Evolutionary conservation across 495 filamentous ascomycete genomes (phyloP).

Genomic region (Xylaria palmicola): DNA sequence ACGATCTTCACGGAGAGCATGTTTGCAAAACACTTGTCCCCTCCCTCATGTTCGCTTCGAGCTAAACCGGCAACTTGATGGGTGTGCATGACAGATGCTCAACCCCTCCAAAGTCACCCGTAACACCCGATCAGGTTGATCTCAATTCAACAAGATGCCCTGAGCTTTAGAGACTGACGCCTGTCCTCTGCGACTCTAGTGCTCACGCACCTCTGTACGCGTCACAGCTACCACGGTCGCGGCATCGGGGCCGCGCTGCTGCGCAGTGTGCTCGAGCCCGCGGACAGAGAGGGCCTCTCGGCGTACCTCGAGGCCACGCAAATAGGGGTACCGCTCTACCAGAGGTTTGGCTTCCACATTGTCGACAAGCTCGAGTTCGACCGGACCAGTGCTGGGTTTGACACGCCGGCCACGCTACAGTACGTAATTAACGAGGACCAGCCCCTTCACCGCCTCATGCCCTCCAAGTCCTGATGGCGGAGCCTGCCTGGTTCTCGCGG

Average conservation of each 20-base stretch:
- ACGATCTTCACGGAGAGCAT: not conserved
- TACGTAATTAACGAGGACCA: no score
- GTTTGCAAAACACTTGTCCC: not conserved
- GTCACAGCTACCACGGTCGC: constrained; percentile 40
- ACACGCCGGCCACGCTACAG: not conserved
- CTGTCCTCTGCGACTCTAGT: constrained; percentile 21
- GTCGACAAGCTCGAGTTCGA: constrained; percentile 28
- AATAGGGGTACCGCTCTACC: constrained; percentile 42
- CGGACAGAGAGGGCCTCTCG: constrained; percentile 34
- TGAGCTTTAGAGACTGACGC: no score
- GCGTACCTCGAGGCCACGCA: constrained; percentile 47
- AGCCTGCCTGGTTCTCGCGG: not conserved
- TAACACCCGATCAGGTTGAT: no score
- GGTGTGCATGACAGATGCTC: no score
- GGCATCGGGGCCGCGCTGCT: constrained; percentile 41
- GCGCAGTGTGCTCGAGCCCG: constrained; percentile 34
- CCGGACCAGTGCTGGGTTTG: constrained; percentile 3
- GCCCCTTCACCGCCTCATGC: no score
- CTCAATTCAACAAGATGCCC: no score
- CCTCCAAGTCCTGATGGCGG: no score
- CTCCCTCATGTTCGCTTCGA: not conserved
- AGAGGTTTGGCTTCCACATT: constrained; percentile 37
- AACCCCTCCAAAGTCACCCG: no score
- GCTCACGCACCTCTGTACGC: constrained; percentile 42
- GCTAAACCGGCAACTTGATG: not conserved